phyloP scores from a whole-genome alignment of 495 filamentous ascomycete species.

The Pyrenula massariospora region DNA sequence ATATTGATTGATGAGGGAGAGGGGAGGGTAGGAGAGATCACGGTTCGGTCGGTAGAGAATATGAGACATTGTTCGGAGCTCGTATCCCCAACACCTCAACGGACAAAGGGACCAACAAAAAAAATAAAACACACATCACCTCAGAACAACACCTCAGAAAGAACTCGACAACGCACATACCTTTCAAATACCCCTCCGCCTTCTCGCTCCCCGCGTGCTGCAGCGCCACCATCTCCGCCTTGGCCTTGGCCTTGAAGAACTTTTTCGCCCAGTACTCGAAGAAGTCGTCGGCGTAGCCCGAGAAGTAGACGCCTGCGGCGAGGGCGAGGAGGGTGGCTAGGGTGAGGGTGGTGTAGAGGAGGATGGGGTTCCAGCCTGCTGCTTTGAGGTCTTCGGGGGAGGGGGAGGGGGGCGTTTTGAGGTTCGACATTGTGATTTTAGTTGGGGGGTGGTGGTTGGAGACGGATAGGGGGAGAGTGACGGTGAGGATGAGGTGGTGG shows the following conservation, averaged over 20 bases:
- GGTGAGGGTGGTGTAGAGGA: background rate
- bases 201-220: constrained; percentile 3
- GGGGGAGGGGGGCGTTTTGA: background rate
- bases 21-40: background rate
- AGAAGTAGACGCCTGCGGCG: constrained; percentile 2
- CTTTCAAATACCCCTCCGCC: constrained; percentile 8
- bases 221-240: constrained; percentile 6
- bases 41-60: background rate
- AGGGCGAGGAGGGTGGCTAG: background rate
- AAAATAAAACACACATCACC: too few relatives aligned
- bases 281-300: constrained; percentile 4
- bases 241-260: constrained; percentile 10
- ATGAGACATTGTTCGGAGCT: background rate
- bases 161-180: too few relatives aligned
- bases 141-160: too few relatives aligned
- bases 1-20: too few relatives aligned
- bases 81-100: background rate
- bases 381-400: background rate
- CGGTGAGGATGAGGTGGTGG: too few relatives aligned
- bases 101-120: background rate
- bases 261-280: constrained; percentile 3
- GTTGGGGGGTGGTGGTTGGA: background rate
- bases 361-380: background rate
- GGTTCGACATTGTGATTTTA: background rate
- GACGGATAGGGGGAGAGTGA: background rate